Evolutionary conservation across 1,284 basidiomycete genomes (phyloP).

Genomic region (Boletus holoroseus): DNA sequence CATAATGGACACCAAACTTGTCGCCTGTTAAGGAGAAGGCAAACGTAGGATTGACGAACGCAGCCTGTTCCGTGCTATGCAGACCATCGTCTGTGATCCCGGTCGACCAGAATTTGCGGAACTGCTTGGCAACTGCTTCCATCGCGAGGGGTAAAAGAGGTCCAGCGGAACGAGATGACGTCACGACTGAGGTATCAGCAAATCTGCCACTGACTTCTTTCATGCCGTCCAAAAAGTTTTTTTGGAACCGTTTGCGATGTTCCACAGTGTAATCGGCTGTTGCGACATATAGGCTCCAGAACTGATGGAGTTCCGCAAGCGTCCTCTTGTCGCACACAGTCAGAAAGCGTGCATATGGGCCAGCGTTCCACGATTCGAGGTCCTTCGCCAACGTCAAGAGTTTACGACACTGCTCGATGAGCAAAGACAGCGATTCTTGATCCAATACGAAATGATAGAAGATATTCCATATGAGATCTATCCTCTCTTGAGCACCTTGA

Average conservation of each 20-base stretch:
- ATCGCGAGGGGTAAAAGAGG: constrained; percentile 31
- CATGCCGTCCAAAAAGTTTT: constrained; percentile 18
- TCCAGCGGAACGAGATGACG: constrained; percentile 37
- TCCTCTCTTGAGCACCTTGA: constrained; percentile 16
- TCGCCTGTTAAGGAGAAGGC: constrained; percentile 40
- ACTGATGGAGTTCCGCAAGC: constrained; percentile 38
- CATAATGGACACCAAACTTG: constrained; percentile 44
- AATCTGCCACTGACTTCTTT: constrained; percentile 3
- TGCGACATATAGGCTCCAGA: constrained; percentile 40
- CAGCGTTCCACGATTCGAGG: constrained; percentile 41
- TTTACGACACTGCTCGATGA: constrained; percentile 43
- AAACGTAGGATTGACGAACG: constrained; percentile 45
- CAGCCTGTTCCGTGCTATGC: constrained; percentile 27
- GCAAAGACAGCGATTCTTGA: constrained; percentile 33
- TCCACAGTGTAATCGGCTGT: constrained; percentile 13
- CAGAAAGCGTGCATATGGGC: constrained; percentile 39
- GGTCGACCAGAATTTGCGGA: constrained; percentile 39
- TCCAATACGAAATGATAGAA: constrained; percentile 54
- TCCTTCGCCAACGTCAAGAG: constrained; percentile 37
- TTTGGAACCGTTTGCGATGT: constrained; percentile 20
- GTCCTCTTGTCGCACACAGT: constrained; percentile 39
- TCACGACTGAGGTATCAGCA: background rate
- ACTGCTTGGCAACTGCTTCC: constrained; percentile 22
- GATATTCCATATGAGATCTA: constrained; percentile 46
- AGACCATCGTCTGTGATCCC: constrained; percentile 38